Base-by-base conservation (phyloP, 2,329 filamentous ascomycete species). In the Alternaria longipes region DNA sequence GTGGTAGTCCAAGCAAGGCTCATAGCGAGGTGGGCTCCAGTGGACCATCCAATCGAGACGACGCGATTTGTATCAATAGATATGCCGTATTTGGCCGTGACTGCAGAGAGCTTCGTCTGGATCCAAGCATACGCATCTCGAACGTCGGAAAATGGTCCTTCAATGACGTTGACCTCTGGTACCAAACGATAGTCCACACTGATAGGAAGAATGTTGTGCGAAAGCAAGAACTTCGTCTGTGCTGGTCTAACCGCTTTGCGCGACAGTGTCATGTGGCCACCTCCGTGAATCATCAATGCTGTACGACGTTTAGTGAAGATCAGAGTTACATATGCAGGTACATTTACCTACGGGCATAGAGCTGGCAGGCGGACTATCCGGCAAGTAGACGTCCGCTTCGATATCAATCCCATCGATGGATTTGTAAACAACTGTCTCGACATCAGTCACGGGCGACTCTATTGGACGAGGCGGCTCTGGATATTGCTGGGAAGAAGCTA, bases 171-270 rank as follows among this genome's bases (percentile, higher is more conserved):
- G 3, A 80, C 74, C 44, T 85, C 82, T 0, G 84, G 84, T 57
- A 84, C 86, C 1, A 86, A 77, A 0, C 83, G 73, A 61, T 86
- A 84, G 65, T 86, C 84, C 0, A 85, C 54, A 60, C 81, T 83
- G 11, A 86, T 69, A 0, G 84, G 82, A 3, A 85, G 67, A 41
- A 85, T 75, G 0, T 82, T 81, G 5, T 68, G 51, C 1, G 71
- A 59, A 0, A 85, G 72, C 0, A 85, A 74, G 1, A 71, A 59
- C 5, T 67, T 52, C 0, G 74, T 80, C 55, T 85, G 84, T 4
- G 59, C 49, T 2, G 75, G 73, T 2, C 78, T 70, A 5, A 83
- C 65, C 6, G 77, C 79, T 42, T 77, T 76, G 8, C 81, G 73
- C 0, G 77, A 79, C 8, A 82, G 71, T 32, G 78, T 77, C 5